A percentile compares a stretch with the other conserved stretches of the same genome.
These are phyloP conservation scores for Macrotyloma uniflorum DNA, from an alignment of 306 rosid genomes.

Conservation along the genomic window DNA sequence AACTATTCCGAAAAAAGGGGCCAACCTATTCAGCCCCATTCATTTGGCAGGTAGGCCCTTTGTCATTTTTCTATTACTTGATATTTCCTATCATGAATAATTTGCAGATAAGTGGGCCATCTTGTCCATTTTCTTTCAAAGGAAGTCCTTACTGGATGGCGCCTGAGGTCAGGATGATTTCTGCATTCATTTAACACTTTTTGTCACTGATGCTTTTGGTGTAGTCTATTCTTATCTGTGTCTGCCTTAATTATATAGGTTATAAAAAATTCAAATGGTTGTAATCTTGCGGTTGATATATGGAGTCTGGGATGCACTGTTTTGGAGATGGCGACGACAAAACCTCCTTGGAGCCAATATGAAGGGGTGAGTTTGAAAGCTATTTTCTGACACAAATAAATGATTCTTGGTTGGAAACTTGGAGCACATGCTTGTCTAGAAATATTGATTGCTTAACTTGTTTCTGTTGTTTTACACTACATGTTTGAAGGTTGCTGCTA, in stretches of 20 bases:
- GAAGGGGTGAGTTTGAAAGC: conserved; percentile 71
- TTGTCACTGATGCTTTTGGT: conserved; percentile 14
- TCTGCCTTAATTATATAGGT: conserved; percentile 53
- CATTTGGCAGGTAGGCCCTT: background rate
- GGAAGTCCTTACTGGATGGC: conserved; percentile 99
- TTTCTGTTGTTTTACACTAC: conserved; percentile 27
- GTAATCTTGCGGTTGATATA: conserved; percentile 91
- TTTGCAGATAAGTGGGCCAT: conserved; percentile 73
- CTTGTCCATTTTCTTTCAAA: conserved; percentile 86
- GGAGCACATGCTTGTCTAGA: conserved; percentile 24
- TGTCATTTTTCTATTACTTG: background rate
- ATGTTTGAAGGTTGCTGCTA: conserved; percentile 79
- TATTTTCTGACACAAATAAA: conserved; percentile 23
- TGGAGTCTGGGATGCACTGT: conserved; percentile 99
- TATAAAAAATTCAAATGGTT: conserved; percentile 68
- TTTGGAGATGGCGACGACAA: conserved; percentile 93
- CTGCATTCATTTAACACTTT: background rate
- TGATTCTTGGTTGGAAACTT: conserved; percentile 39
- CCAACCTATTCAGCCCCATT: background rate
- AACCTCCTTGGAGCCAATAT: conserved; percentile 96
- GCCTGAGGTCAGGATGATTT: conserved; percentile 75
- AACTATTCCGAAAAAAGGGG: background rate
- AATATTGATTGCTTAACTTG: conserved; percentile 42
- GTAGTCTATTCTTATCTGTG: conserved; percentile 32
- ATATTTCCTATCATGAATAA: conserved; percentile 35